Percentiles rank a stretch among this genome's conserved stretches.
Evolutionary conservation across 176 grass and related monocot genomes (phyloP).

Genomic region (Zea luxurians): DNA sequence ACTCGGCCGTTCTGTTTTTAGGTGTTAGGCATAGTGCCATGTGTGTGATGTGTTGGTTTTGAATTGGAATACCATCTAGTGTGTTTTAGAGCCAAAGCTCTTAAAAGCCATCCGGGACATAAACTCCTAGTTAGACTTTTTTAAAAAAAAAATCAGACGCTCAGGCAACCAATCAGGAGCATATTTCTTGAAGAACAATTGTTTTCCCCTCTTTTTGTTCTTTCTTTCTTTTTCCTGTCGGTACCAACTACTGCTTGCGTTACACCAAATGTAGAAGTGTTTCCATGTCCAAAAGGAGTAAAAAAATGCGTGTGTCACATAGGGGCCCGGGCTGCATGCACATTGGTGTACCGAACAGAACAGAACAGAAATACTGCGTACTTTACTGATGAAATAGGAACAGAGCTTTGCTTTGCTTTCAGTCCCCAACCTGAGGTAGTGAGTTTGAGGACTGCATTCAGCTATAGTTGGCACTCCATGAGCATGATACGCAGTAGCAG

Average conservation of each 20-base stretch:
- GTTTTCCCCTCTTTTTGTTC: not conserved
- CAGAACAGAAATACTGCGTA: too few species aligned
- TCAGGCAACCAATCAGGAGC: not conserved
- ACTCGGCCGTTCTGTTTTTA: not conserved
- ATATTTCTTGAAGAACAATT: not conserved
- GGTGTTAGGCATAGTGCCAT: not conserved
- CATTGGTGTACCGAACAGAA: not conserved
- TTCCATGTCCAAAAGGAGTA: not conserved
- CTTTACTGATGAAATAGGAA: too few species aligned
- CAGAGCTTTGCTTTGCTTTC: too few species aligned
- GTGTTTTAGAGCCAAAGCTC: not conserved
- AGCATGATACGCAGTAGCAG: not conserved
- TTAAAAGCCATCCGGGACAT: not conserved
- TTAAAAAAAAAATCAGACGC: not conserved
- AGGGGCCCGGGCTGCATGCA: not conserved
- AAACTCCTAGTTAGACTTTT: too few species aligned
- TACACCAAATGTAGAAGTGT: not conserved
- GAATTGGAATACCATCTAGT: not conserved
- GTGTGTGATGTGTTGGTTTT: not conserved
- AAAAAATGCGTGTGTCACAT: not conserved
- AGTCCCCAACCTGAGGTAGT: not conserved
- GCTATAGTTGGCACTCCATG: not conserved
- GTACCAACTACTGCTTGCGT: not conserved
- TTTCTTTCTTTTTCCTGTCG: not conserved
- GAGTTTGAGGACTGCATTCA: not conserved